Evolutionary conservation across 2,329 filamentous ascomycete species (phyloP).

Genomic region (Trichoderma sp.): DNA sequence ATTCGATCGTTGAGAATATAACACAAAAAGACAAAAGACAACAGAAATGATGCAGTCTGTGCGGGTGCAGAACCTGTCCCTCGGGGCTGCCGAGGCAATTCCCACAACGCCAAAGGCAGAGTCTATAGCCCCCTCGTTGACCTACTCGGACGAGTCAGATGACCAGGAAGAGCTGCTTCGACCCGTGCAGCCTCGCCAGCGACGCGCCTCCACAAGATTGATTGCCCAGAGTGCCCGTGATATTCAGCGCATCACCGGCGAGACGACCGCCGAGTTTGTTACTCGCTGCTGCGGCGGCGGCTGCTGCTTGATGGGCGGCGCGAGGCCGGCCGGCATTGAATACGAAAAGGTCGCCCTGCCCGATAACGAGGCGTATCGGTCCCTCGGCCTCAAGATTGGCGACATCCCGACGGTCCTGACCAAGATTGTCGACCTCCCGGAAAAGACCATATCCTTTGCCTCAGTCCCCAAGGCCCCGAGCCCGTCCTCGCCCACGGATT

Average conservation of each 20-base stretch:
- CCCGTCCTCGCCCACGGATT: slow-evolving; percentile 47
- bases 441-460: slow-evolving; percentile 70
- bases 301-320: slow-evolving; percentile 55
- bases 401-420: slow-evolving; percentile 72
- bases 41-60: slow-evolving; percentile 18
- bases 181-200: slow-evolving; percentile 45
- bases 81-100: slow-evolving; percentile 40
- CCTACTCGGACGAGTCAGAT: slow-evolving; percentile 62
- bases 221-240: slow-evolving; percentile 63
- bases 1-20: neutral
- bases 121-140: slow-evolving; percentile 60
- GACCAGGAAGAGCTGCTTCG: slow-evolving; percentile 53
- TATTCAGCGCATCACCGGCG: slow-evolving; percentile 62
- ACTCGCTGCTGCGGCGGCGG: slow-evolving; percentile 63
- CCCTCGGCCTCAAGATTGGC: slow-evolving; percentile 72
- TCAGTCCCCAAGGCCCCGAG: slow-evolving; percentile 45
- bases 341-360: slow-evolving; percentile 60
- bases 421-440: slow-evolving; percentile 68
- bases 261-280: slow-evolving; percentile 60
- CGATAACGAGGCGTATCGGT: slow-evolving; percentile 81
- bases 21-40: neutral
- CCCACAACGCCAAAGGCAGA: slow-evolving; percentile 46
- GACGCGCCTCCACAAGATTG: slow-evolving; percentile 68
- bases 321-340: slow-evolving; percentile 45
- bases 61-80: slow-evolving; percentile 13